These are phyloP conservation scores for Phytopythium delawarense DNA, from an alignment of 352 stramenopile genomes.

Conservation along the genomic window DNA sequence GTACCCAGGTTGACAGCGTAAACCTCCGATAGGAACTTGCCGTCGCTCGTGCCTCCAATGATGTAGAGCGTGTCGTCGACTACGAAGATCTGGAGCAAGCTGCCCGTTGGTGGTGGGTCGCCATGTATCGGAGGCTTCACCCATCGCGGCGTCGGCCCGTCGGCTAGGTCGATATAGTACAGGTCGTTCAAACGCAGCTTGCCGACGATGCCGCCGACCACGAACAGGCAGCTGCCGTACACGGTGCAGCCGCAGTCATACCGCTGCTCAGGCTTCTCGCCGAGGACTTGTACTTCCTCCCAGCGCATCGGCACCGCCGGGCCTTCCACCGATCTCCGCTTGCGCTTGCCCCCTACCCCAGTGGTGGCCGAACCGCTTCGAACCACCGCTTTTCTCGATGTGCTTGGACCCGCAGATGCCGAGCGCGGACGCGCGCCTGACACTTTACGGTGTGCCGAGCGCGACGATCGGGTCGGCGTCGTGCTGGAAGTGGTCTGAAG, in stretches of 20 bases:
- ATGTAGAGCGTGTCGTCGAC: constrained; percentile 42
- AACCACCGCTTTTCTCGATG: constrained; percentile 1
- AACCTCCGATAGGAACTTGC: constrained; percentile 56
- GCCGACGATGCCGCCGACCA: constrained; percentile 58
- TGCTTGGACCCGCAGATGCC: background rate
- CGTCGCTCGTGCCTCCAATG: constrained; percentile 52
- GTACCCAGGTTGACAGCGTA: constrained; percentile 48
- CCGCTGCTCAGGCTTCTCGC: constrained; percentile 27
- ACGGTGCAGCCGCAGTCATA: constrained; percentile 56
- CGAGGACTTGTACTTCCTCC: constrained; percentile 23
- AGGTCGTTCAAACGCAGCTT: constrained; percentile 53
- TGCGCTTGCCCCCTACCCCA: constrained; percentile 10
- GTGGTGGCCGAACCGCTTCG: background rate
- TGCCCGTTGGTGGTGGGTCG: constrained; percentile 30
- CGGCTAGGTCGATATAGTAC: constrained; percentile 34
- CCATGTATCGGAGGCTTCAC: constrained; percentile 28
- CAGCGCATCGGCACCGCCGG: constrained; percentile 28
- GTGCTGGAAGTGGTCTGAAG: background rate
- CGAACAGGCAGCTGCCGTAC: constrained; percentile 34
- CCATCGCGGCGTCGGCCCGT: constrained; percentile 23
- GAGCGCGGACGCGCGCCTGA: background rate
- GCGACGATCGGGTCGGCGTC: background rate
- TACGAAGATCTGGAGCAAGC: constrained; percentile 52
- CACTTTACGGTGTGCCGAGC: constrained; percentile 1
- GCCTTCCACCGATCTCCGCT: constrained; percentile 27